Evolutionary conservation across 2,329 filamentous ascomycete genomes (phyloP), one percentile per base, ranked within the genome.

Genomic region (Westerdykella aurantiaca): DNA sequence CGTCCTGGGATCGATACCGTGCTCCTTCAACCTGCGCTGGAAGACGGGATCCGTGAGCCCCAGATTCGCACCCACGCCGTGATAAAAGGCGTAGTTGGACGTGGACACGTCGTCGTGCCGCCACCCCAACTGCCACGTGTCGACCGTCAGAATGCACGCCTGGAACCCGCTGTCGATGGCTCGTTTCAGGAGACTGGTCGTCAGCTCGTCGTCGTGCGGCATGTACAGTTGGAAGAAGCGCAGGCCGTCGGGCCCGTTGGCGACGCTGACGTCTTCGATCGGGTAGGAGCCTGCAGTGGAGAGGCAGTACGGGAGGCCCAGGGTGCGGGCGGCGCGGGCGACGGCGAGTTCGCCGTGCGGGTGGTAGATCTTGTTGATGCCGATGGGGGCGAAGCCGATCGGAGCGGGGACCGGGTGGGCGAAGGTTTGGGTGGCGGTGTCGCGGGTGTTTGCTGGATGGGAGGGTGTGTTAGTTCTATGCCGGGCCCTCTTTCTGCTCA

Each of bases 331-430:
- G 0, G 80, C 78, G 44, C 73, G 75, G 9, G 81, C 79, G 1
- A 83, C 79, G 0, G 78, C 72, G 0, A 80, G 57, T 56, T 85
- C 81, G 33, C 76, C 80, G 0, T 65, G 57, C 0, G 73, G 71
- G 52, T 83, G 72, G 65, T 82, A 83, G 52, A 83, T 84, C 48
- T 77, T 76, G 67, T 84, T 82, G 52, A 84, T 82, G 4, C 81
- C 80, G 22, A 83, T 76, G 0, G 80, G 80, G 0, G 80, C 77
- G 54, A 84, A 81, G n/a, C 78, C 79, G 40, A 84, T 77, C 0
- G 81, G 80, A 0, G 79, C 79, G 2, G 73, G 69, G 12, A 80
- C 74, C 39, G 72, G 70, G 59, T 82, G 77, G 12, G 80, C 77
- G 60, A 82, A 84, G 47, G 85, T 78, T 4, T 66, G 68, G 11